Evolutionary conservation across 768 basidiomycete genomes (phyloP), one percentile per base, ranked within the genome.

Genomic region (Auricularia sp.): DNA sequence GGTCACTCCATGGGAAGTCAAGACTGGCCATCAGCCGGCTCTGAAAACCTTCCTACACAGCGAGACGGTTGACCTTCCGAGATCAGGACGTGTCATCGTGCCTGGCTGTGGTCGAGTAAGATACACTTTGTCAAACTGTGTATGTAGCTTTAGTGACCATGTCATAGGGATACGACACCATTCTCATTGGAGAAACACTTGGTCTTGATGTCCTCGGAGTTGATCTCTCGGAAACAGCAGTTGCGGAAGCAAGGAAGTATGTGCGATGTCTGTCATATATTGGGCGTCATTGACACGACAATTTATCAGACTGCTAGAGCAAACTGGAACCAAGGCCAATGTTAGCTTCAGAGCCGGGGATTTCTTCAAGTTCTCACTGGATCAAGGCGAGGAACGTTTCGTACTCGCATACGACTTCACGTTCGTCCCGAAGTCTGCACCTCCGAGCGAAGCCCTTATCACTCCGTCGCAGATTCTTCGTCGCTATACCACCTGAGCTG

Each of bases 371-470:
- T 77, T 81, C 58, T 65, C 71, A 6, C 47, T 18, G 14, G 69
- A 77, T 21, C 67, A 71, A 2, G 69, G 69, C 3, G 64, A 59
- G 1, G 74, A 78, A 43, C 71, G 69, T 6, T 87, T 83, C 67
- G 83, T 85, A 66, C 71, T 89, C 14, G 74, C 87, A 5, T 86
- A 84, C 68, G 88, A 89, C 71, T 87, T 86, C 70, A 88, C 87
- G 82, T 79, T 61, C 70, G 68, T 68, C 8, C 21, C 6, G 23
- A 59, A 53, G 64, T 43, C 23, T 59, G 14, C 61, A 23, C 21
- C 16, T 36, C 42, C 36, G 36, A 3, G 18, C 39, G n/a, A 11
- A 16, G 53, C 34, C 8, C 21, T 21, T 61, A 18, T 33, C 18
- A 23, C 21, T 11, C 43, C 33, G 29, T 11, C 18, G 16, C 65